phyloP scores from a whole-genome alignment of 2,329 filamentous ascomycete genomes.

The Talaromyces sp. region DNA sequence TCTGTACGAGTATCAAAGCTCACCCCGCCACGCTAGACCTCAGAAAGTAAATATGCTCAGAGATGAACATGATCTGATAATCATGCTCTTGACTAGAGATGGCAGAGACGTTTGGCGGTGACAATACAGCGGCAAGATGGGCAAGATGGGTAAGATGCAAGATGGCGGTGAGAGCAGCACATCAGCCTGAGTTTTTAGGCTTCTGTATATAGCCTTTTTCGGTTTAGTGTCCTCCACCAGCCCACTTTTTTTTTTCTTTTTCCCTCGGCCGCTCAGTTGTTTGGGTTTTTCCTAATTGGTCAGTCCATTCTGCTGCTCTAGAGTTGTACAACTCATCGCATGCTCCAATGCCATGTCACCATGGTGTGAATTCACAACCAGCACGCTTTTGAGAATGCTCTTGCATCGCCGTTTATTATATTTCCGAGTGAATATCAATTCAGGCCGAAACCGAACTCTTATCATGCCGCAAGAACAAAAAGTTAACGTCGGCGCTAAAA shows the following conservation, averaged over 20 bases:
- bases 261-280: neutral
- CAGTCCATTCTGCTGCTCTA: neutral
- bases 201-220: neutral
- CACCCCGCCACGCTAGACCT: neutral
- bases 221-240: neutral
- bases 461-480: neutral
- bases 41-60: neutral
- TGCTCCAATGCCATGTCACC: neutral
- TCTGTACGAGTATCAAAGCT: neutral
- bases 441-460: neutral
- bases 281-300: conserved; percentile 17
- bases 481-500: conserved; percentile 3
- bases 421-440: neutral
- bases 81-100: neutral
- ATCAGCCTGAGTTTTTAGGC: conserved; percentile 1
- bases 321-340: conserved; percentile 5
- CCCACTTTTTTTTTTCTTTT: neutral
- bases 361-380: neutral
- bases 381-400: neutral
- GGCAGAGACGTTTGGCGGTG: neutral
- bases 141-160: neutral
- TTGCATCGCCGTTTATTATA: neutral
- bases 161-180: conserved; percentile 2
- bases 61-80: no score
- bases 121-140: neutral